A percentile compares a stretch with the other conserved stretches of the same genome.
Conservation (phyloP, 371 early-diverging fungal species). For the Circinella umbellata region DNA sequence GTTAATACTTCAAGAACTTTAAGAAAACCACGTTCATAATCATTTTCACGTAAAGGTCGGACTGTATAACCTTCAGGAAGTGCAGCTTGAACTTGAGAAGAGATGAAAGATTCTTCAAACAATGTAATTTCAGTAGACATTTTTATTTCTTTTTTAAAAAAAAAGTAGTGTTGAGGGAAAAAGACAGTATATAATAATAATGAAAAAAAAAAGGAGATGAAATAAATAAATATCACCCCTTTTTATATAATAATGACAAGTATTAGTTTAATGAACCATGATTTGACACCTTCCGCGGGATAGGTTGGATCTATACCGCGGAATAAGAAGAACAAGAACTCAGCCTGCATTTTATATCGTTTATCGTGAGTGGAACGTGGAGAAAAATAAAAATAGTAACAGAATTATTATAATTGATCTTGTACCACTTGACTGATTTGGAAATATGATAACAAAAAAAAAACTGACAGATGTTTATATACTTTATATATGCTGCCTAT, state of each 20-base stretch:
- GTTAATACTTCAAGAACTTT: constrained; percentile 76
- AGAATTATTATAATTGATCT: no score
- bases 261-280: background rate
- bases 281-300: constrained; percentile 12
- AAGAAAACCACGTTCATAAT: constrained; percentile 83
- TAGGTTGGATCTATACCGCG: constrained; percentile 1
- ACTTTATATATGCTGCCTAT: no score
- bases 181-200: no score
- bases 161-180: background rate
- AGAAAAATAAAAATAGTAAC: background rate
- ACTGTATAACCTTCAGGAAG: constrained; percentile 83
- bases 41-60: constrained; percentile 82
- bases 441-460: no score
- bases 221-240: background rate
- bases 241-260: background rate
- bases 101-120: constrained; percentile 77
- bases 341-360: no score
- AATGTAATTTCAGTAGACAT: constrained; percentile 53
- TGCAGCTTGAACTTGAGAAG: constrained; percentile 68
- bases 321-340: background rate
- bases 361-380: no score
- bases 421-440: background rate
- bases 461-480: no score
- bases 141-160: constrained; percentile 4
- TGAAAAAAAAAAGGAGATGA: background rate